Conservation (phyloP, 2,329 filamentous ascomycete genomes). For the Curvularia verruculosa region DNA sequence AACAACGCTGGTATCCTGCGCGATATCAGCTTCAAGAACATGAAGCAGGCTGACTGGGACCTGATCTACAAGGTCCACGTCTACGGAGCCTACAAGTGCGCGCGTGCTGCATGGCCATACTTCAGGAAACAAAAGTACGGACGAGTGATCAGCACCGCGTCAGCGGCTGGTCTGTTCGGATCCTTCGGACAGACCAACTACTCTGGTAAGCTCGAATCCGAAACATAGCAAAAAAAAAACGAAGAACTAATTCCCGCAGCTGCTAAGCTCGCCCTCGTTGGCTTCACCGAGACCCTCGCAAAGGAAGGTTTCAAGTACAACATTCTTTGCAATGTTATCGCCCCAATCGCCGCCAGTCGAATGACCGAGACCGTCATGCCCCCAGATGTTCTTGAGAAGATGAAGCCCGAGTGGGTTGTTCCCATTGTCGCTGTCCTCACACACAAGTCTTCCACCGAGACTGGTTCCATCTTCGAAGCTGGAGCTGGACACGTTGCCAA, state of each 20-base stretch:
- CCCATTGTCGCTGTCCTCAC: slow-evolving; percentile 87
- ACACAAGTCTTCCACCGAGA: slow-evolving; percentile 87
- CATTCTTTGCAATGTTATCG: slow-evolving; percentile 93
- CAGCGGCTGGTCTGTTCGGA: slow-evolving; percentile 93
- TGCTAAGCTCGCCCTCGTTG: slow-evolving; percentile 92
- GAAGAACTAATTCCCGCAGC: slow-evolving; percentile 57
- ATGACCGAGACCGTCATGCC: slow-evolving; percentile 97
- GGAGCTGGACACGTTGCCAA: slow-evolving; percentile 93
- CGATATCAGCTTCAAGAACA: slow-evolving; percentile 98
- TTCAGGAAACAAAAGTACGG: slow-evolving; percentile 99
- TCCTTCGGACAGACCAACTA: slow-evolving; percentile 97
- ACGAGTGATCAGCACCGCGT: slow-evolving; percentile 93
- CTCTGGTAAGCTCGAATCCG: slow-evolving; percentile 62
- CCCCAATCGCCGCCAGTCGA: slow-evolving; percentile 90
- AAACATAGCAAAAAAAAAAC: not conserved
- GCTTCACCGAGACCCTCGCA: slow-evolving; percentile 95
- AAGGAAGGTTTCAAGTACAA: slow-evolving; percentile 99
- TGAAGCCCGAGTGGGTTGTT: slow-evolving; percentile 94
- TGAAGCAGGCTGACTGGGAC: slow-evolving; percentile 97
- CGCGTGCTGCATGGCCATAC: slow-evolving; percentile 92
- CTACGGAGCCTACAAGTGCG: slow-evolving; percentile 92
- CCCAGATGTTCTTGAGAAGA: slow-evolving; percentile 81
- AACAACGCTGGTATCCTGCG: slow-evolving; percentile 98
- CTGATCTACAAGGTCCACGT: slow-evolving; percentile 92
- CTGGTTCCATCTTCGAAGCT: slow-evolving; percentile 88